phyloP scores from a whole-genome alignment of 768 basidiomycete species.

The Neoboletus subvelutipes region DNA sequence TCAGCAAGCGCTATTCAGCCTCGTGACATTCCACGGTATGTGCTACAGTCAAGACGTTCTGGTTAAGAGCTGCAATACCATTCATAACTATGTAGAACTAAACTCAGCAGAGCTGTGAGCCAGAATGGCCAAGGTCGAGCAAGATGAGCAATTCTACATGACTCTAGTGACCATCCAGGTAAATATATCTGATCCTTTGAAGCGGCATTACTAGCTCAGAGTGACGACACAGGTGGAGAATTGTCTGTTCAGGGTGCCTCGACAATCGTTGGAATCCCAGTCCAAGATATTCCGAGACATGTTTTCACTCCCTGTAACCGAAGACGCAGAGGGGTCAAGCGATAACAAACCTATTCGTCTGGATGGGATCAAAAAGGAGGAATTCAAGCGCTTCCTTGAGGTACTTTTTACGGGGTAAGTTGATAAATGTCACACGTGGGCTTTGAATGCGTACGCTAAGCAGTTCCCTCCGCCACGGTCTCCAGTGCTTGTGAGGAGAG shows the following conservation, averaged over 20 bases:
- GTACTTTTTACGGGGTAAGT: slow-evolving; percentile 23
- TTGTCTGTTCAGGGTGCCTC: slow-evolving; percentile 29
- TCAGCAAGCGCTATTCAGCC: background rate
- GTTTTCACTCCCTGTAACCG: slow-evolving; percentile 21
- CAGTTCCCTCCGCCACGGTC: background rate
- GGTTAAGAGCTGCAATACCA: background rate
- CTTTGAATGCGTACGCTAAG: background rate
- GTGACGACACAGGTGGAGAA: slow-evolving; percentile 25
- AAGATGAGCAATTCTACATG: slow-evolving; percentile 3
- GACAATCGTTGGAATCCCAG: slow-evolving; percentile 19
- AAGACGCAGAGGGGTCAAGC: slow-evolving; percentile 18
- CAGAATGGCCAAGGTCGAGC: background rate
- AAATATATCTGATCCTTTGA: background rate
- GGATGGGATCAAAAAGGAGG: slow-evolving; percentile 21
- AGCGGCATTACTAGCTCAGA: background rate
- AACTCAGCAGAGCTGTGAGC: background rate
- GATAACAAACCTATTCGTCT: slow-evolving; percentile 25
- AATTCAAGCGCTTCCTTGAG: slow-evolving; percentile 27
- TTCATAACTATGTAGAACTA: background rate
- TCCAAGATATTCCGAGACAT: slow-evolving; percentile 29
- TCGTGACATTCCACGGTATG: background rate
- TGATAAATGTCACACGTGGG: background rate
- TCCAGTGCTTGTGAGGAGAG: background rate
- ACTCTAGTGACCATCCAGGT: slow-evolving; percentile 17
- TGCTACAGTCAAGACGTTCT: background rate